phyloP scores from a whole-genome alignment of 306 rosid genomes.

The Glycyrrhiza uralensis region DNA sequence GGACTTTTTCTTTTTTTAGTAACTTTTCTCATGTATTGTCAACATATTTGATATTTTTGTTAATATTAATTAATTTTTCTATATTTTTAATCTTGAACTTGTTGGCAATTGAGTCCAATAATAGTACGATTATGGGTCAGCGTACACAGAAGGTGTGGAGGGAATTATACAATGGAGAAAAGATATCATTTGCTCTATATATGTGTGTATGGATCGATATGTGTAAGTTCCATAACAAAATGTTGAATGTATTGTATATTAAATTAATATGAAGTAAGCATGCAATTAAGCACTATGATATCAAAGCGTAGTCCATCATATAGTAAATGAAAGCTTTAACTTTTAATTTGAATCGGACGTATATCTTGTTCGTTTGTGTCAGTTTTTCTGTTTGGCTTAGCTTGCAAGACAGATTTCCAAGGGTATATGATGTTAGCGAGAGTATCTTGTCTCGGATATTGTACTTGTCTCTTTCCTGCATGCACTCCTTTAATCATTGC shows the following conservation, averaged over 20 bases:
- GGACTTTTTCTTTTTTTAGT: background rate
- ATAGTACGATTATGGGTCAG: too few relatives aligned
- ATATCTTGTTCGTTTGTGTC: background rate
- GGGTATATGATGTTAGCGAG: slow-evolving; percentile 8
- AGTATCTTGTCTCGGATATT: background rate
- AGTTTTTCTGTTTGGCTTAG: slow-evolving; percentile 11
- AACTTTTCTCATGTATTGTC: background rate
- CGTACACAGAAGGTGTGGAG: background rate
- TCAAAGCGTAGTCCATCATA: slow-evolving; percentile 17
- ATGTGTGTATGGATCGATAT: too few relatives aligned
- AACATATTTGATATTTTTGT: background rate
- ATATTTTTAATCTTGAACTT: background rate
- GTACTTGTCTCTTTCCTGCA: slow-evolving; percentile 17
- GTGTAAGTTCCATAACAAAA: background rate
- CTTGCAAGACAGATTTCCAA: slow-evolving; percentile 29
- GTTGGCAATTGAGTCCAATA: too few relatives aligned
- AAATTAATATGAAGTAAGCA: slow-evolving; percentile 9
- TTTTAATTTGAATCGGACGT: too few relatives aligned
- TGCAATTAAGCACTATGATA: slow-evolving; percentile 19
- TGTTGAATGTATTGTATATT: background rate
- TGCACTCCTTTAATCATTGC: slow-evolving; percentile 30
- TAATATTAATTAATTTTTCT: background rate
- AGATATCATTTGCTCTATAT: background rate
- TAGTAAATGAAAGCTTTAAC: slow-evolving; percentile 1
- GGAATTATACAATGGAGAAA: background rate